A percentile compares a stretch with the other conserved stretches of the same genome.
Evolutionary conservation across 768 basidiomycete genomes (phyloP).

Genomic region (Lentinula edodes): DNA sequence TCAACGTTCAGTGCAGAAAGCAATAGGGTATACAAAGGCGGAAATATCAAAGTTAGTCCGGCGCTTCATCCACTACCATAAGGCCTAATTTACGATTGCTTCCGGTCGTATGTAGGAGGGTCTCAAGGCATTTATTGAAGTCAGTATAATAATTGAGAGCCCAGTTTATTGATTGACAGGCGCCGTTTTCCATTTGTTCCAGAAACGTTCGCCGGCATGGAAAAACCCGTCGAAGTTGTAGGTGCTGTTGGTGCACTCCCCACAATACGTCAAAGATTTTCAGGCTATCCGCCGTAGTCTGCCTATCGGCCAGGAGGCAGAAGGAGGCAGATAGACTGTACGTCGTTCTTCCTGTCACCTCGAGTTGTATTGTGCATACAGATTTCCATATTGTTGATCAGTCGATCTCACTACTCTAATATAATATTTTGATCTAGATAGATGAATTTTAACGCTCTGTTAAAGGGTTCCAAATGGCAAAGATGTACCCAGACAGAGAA

Average conservation of each 20-base stretch:
- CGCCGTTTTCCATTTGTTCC: not conserved
- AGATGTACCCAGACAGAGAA: too few species aligned
- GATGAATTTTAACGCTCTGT: too few species aligned
- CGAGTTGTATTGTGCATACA: not conserved
- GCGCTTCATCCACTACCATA: not conserved
- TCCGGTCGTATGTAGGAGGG: conserved; percentile 48
- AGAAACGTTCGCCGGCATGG: conserved; percentile 51
- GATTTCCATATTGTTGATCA: not conserved
- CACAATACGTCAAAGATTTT: not conserved
- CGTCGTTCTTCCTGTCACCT: conserved; percentile 6
- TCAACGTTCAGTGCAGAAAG: conserved; percentile 44
- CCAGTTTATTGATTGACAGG: not conserved
- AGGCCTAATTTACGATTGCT: conserved; percentile 2
- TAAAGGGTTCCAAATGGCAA: too few species aligned
- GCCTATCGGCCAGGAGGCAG: too few species aligned
- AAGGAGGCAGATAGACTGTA: conserved; percentile 7
- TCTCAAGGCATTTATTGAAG: conserved; percentile 61
- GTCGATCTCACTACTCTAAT: too few species aligned
- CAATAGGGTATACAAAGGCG: conserved; percentile 49
- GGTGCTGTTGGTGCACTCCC: not conserved
- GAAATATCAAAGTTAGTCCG: conserved; percentile 58
- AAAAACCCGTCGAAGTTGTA: conserved; percentile 53
- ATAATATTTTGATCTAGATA: not conserved
- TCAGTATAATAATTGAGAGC: conserved; percentile 14
- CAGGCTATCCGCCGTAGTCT: too few species aligned